Evolutionary conservation across 192 early-diverging fungal species (phyloP).

Genomic region (Linnemannia schmuckeri): DNA sequence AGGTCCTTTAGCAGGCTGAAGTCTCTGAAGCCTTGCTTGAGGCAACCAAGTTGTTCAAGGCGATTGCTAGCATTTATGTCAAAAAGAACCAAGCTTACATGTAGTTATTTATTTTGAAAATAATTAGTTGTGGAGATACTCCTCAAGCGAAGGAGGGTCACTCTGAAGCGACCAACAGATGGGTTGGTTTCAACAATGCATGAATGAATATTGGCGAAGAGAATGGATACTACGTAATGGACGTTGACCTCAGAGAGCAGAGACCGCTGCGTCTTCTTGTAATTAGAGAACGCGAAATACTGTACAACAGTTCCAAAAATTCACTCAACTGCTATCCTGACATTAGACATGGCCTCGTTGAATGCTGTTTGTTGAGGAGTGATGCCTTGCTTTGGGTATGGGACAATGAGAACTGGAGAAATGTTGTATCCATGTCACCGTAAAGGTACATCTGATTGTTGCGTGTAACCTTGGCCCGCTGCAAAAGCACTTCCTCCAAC

Average conservation of each 20-base stretch:
- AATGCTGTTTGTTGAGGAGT: neutral
- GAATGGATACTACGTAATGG: neutral
- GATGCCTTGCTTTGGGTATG: neutral
- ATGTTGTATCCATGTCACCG: neutral
- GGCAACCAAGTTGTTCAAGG: neutral
- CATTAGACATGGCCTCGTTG: constrained; percentile 4
- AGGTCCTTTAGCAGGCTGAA: no score
- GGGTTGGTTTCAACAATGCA: neutral
- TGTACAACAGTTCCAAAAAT: constrained; percentile 6
- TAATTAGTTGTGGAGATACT: constrained; percentile 12
- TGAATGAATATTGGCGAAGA: constrained; percentile 15
- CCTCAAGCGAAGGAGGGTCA: neutral
- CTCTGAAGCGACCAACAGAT: neutral
- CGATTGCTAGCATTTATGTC: neutral
- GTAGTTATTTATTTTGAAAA: no score
- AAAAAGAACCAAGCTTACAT: neutral
- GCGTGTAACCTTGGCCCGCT: neutral
- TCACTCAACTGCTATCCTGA: neutral
- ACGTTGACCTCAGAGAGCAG: neutral
- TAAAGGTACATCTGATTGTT: neutral
- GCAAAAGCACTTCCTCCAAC: neutral
- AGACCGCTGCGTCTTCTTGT: neutral
- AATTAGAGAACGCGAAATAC: neutral
- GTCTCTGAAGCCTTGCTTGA: neutral
- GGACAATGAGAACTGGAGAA: neutral